Base-by-base conservation (phyloP, 228 moss, liverwort and hornwort genomes). In the Sphagnum magellanicum region DNA sequence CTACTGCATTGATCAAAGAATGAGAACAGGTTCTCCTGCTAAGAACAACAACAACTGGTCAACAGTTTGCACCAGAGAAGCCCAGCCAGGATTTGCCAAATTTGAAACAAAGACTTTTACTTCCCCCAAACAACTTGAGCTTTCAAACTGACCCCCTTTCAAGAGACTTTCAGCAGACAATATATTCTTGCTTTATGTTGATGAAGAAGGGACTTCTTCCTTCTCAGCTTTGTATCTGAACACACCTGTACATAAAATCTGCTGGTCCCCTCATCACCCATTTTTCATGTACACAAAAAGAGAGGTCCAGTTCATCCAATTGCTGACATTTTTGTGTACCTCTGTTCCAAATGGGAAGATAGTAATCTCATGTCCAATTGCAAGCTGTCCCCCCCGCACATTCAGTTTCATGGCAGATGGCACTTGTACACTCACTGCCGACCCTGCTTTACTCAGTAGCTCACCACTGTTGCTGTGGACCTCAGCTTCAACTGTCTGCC, bases 311-410 rank as follows among this genome's bases (percentile, higher is more conserved):
- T 32, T 32, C 32, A 32, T 32, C 32, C 32, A 32, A 32, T 32
- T 32, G 32, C 32, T 32, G 32, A 32, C 32, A 32, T 52, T 49
- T 12, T 12, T 12, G 73, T 82, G 63, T 68, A 91, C 91, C 85
- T 92, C 92, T 60, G 76, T 71, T 74, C 89, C 96, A 65, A 79
- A 69, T 46, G 92, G 92, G n/a, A 96, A 96, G 60, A 96, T 75
- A 16, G 92, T 91, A 73, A 96, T 83, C 74, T 96, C 96, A 72
- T 80, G 87, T 57, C 84, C 85, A 55, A 96, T 77, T 64, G 87
- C 92, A 12, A 96, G 92, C 75, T 92, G 89, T 32, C 96, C 92
- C 74, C 92, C 96, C 76, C 86, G 89, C 68, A 91, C 91, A 80
- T 84, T 84, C 53, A 96, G 86, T 65, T 78, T 46, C 76, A 92